Evolutionary conservation across 1,139 yeast species (phyloP).

Genomic region (Candida gigantensis): DNA sequence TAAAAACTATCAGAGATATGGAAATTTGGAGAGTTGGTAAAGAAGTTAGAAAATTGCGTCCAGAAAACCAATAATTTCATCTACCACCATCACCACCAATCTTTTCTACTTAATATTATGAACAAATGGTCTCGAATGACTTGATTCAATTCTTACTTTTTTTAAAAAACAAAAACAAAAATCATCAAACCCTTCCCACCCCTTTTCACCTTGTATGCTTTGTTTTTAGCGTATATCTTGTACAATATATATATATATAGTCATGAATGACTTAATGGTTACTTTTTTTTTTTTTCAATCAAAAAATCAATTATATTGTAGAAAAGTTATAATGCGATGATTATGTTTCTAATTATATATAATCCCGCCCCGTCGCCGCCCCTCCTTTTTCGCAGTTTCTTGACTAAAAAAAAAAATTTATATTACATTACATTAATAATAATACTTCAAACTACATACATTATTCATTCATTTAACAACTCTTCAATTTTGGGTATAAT

Average conservation of each 20-base stretch:
- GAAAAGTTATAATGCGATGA: neutral
- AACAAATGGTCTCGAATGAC: conserved; percentile 36
- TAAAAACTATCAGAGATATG: conserved; percentile 89
- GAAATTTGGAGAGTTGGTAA: conserved; percentile 99
- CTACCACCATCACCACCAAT: too few species aligned
- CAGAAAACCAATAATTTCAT: conserved; percentile 84
- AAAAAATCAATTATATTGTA: neutral
- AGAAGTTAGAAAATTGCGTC: conserved; percentile 99
- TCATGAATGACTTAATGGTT: conserved; percentile 1
- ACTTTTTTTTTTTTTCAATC: neutral
- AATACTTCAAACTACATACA: too few species aligned
- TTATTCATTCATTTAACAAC: conserved; percentile 26
- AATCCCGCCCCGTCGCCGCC: too few species aligned
- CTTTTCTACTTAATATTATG: too few species aligned
- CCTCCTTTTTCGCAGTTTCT: too few species aligned
- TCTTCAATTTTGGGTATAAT: conserved; percentile 41
- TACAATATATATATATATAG: conserved; percentile 4
- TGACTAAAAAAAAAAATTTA: too few species aligned
- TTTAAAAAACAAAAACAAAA: too few species aligned
- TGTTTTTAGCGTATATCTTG: conserved; percentile 6
- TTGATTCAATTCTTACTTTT: conserved; percentile 28
- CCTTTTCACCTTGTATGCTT: conserved; percentile 10
- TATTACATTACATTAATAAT: too few species aligned
- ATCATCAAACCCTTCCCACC: conserved; percentile 15
- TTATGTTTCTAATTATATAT: neutral